Evolutionary conservation across 2,329 filamentous ascomycete species (phyloP).

Genomic region (Colletotrichum paranaense): DNA sequence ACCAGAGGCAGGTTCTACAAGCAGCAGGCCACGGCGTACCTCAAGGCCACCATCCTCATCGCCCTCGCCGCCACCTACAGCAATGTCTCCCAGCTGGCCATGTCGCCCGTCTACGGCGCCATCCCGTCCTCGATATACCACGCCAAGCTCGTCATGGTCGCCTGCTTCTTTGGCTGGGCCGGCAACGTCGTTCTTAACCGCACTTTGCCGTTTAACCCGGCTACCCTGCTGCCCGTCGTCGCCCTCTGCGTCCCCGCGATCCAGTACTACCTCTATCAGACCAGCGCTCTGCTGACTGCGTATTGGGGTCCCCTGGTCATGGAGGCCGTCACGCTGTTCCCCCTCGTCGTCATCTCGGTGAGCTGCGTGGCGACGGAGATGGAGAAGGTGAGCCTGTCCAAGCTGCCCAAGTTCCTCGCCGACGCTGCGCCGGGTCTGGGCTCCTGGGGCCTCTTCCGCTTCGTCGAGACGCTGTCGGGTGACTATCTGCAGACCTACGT

Average conservation of each 20-base stretch:
- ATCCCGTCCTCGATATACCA: slow-evolving; percentile 83
- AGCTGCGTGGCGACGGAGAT: slow-evolving; percentile 73
- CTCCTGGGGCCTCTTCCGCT: slow-evolving; percentile 74
- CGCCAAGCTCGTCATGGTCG: slow-evolving; percentile 71
- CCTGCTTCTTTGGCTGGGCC: slow-evolving; percentile 79
- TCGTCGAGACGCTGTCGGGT: slow-evolving; percentile 54
- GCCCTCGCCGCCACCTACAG: slow-evolving; percentile 72
- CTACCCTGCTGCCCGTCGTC: slow-evolving; percentile 74
- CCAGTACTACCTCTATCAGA: slow-evolving; percentile 77
- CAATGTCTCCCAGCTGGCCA: slow-evolving; percentile 77
- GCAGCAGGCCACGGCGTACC: slow-evolving; percentile 50
- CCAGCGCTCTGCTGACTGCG: slow-evolving; percentile 75
- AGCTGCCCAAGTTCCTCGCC: slow-evolving; percentile 65
- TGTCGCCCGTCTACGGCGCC: slow-evolving; percentile 90
- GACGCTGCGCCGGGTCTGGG: slow-evolving; percentile 74
- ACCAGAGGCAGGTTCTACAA: slow-evolving; percentile 43
- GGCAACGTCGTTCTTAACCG: slow-evolving; percentile 68
- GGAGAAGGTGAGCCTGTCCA: slow-evolving; percentile 68
- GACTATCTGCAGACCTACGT: slow-evolving; percentile 61
- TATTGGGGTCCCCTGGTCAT: slow-evolving; percentile 80
- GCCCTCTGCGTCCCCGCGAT: slow-evolving; percentile 80
- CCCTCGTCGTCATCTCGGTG: slow-evolving; percentile 72
- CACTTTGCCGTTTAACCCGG: slow-evolving; percentile 59
- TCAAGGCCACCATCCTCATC: slow-evolving; percentile 57
- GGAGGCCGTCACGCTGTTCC: slow-evolving; percentile 79